Evolutionary conservation across 1,284 basidiomycete genomes (phyloP).

Genomic region (Tremellales sp.): DNA sequence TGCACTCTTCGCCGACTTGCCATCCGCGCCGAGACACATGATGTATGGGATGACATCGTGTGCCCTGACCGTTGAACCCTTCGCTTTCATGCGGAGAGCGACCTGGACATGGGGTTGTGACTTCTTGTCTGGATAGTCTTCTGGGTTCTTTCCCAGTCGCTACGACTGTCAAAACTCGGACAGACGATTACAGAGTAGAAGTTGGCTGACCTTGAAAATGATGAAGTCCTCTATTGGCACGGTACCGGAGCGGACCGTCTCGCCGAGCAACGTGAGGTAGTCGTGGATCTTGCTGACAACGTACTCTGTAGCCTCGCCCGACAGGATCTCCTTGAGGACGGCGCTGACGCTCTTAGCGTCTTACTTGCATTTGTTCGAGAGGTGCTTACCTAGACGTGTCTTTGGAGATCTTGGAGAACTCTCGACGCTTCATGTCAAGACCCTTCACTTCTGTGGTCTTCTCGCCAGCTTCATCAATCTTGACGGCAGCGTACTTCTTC

Average conservation of each 20-base stretch:
- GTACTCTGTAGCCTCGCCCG: slow-evolving; percentile 82
- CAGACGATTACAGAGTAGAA: not conserved
- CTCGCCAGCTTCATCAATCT: slow-evolving; percentile 73
- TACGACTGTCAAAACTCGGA: slow-evolving; percentile 36
- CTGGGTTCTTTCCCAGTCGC: slow-evolving; percentile 89
- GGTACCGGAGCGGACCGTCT: slow-evolving; percentile 70
- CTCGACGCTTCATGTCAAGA: slow-evolving; percentile 97
- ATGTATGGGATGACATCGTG: slow-evolving; percentile 97
- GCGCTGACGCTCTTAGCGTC: slow-evolving; percentile 54
- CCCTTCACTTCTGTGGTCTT: slow-evolving; percentile 90
- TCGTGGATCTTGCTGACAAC: slow-evolving; percentile 93
- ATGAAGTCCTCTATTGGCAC: slow-evolving; percentile 88
- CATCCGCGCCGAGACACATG: slow-evolving; percentile 78
- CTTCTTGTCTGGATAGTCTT: slow-evolving; percentile 94
- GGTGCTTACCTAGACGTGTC: slow-evolving; percentile 76
- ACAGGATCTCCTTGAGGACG: slow-evolving; percentile 84
- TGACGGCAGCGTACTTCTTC: slow-evolving; percentile 98
- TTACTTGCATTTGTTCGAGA: not conserved
- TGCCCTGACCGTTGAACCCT: slow-evolving; percentile 70
- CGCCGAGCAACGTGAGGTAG: slow-evolving; percentile 70
- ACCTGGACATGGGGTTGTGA: slow-evolving; percentile 96
- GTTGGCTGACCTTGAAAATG: slow-evolving; percentile 76
- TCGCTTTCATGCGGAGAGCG: slow-evolving; percentile 82
- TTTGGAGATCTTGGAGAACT: slow-evolving; percentile 90
- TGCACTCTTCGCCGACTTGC: slow-evolving; percentile 66